Conservation (phyloP, 2,329 filamentous ascomycete species). For the Colletotrichum sojae region DNA sequence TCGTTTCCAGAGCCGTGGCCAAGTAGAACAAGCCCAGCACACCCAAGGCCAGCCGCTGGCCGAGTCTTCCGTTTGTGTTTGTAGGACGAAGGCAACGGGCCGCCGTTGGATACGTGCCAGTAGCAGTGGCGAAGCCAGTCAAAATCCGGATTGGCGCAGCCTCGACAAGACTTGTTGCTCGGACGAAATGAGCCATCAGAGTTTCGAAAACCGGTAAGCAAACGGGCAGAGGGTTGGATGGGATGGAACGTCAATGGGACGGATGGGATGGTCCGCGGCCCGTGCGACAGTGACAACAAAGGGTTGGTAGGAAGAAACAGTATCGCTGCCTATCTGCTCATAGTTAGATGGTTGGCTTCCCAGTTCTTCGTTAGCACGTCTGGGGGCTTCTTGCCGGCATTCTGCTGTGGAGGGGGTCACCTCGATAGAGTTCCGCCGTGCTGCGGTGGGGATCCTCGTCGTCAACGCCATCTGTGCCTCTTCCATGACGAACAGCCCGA, state of each 20-base stretch:
- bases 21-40: slow-evolving; percentile 6
- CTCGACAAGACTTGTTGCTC: slow-evolving; percentile 22
- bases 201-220: slow-evolving; percentile 30
- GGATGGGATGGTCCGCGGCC: slow-evolving; percentile 33
- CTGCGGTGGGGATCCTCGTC: background rate
- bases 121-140: background rate
- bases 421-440: background rate
- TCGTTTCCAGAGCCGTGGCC: slow-evolving; percentile 7
- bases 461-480: background rate
- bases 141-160: background rate
- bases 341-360: background rate
- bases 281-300: slow-evolving; percentile 38
- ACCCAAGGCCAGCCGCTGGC: slow-evolving; percentile 1
- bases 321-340: slow-evolving; percentile 4
- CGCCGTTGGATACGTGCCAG: background rate
- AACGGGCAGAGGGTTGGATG: slow-evolving; percentile 22
- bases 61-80: slow-evolving; percentile 17
- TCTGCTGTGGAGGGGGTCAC: background rate
- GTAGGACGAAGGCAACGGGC: slow-evolving; percentile 15
- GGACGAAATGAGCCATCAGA: slow-evolving; percentile 28
- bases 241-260: slow-evolving; percentile 1
- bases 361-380: slow-evolving; percentile 15
- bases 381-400: slow-evolving; percentile 9
- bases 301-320: slow-evolving; percentile 24
- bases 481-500: background rate